phyloP scores from a whole-genome alignment of 768 basidiomycete species.

The Auriculariales sp. region DNA sequence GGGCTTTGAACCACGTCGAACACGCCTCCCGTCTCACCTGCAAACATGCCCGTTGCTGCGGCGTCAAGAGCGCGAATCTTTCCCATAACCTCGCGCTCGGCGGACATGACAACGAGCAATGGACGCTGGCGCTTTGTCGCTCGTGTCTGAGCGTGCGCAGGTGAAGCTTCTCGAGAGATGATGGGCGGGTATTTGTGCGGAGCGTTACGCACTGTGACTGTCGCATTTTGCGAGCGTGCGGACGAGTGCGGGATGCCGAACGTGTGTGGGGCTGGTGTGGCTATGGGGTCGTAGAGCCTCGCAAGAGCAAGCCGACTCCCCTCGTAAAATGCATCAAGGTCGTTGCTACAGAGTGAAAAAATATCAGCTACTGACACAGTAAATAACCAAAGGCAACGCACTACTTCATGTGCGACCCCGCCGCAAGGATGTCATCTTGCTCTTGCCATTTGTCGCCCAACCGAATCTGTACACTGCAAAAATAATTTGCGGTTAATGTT shows the following conservation, averaged over 20 bases:
- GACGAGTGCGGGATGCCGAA: too few species aligned
- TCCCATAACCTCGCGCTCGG: background rate
- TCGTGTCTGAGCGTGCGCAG: background rate
- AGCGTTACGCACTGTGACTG: too few species aligned
- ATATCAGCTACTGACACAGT: background rate
- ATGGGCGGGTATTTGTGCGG: too few species aligned
- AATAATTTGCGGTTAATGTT: too few species aligned
- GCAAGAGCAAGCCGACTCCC: background rate
- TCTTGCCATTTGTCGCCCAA: background rate
- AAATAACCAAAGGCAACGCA: background rate
- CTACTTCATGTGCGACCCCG: background rate
- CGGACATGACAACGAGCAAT: background rate
- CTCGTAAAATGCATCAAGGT: background rate
- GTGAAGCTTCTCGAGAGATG: background rate
- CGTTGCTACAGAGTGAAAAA: background rate
- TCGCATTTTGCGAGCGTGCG: too few species aligned
- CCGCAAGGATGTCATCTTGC: background rate
- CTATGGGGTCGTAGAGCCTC: background rate
- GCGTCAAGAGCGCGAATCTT: background rate
- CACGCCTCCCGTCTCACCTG: background rate
- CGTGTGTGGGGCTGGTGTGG: too few species aligned
- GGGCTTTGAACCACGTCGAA: background rate
- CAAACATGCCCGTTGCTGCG: too few species aligned
- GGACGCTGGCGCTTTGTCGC: background rate
- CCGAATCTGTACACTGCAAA: background rate